Evolutionary conservation across 768 basidiomycete species (phyloP).

Genomic region (Tremella mesenterica): DNA sequence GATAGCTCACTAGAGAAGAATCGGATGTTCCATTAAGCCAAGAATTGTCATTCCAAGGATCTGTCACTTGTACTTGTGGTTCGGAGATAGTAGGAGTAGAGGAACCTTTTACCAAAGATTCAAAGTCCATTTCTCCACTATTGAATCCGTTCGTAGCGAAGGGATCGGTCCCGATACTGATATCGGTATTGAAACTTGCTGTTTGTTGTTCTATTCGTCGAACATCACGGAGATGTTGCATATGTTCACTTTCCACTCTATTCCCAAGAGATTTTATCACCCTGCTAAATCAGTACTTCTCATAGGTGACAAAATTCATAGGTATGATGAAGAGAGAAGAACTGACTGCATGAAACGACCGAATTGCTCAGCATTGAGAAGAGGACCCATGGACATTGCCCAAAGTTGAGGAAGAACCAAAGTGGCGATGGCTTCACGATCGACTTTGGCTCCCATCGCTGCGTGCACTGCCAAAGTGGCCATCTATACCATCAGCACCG

Average conservation of each 20-base stretch:
- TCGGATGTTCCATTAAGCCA: constrained; percentile 23
- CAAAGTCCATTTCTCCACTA: constrained; percentile 64
- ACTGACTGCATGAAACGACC: constrained; percentile 69
- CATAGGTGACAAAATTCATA: too few species aligned
- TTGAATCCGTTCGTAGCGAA: constrained; percentile 46
- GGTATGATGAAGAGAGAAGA: constrained; percentile 43
- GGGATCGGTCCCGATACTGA: too few species aligned
- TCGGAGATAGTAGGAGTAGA: neutral
- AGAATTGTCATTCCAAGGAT: constrained; percentile 34
- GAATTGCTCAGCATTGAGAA: constrained; percentile 59
- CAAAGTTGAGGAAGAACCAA: constrained; percentile 84
- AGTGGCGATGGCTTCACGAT: constrained; percentile 82
- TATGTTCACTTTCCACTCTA: constrained; percentile 85
- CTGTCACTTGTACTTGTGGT: too few species aligned
- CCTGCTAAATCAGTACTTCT: constrained; percentile 9
- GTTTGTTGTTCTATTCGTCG: constrained; percentile 72
- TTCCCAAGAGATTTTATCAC: constrained; percentile 52
- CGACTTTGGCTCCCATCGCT: constrained; percentile 90
- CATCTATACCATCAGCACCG: constrained; percentile 51
- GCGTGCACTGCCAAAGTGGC: constrained; percentile 83
- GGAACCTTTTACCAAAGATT: constrained; percentile 38
- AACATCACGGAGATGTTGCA: constrained; percentile 83
- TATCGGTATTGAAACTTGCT: constrained; percentile 25
- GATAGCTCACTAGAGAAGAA: constrained; percentile 15
- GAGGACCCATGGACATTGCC: constrained; percentile 93